Conservation (phyloP, 164 flowering plant genomes). For the Vitis cinerea region DNA sequence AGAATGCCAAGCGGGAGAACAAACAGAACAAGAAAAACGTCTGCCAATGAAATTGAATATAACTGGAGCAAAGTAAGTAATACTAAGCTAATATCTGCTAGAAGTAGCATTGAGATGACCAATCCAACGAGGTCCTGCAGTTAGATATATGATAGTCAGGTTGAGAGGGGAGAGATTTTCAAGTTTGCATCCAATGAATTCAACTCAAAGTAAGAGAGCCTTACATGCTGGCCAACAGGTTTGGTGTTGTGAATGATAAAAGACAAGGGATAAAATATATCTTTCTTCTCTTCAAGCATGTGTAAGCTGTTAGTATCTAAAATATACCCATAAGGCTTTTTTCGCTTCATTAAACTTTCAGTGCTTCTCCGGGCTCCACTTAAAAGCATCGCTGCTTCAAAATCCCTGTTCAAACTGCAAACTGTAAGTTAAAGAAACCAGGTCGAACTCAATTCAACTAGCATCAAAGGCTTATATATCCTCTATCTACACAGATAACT, state of each 20-base stretch:
- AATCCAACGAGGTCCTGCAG: slow-evolving; percentile 98
- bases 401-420: slow-evolving; percentile 34
- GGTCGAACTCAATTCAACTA: neutral
- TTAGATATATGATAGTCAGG: neutral
- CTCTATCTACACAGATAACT: no score
- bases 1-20: slow-evolving; percentile 87
- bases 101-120: slow-evolving; percentile 80
- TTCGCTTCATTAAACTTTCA: slow-evolving; percentile 39
- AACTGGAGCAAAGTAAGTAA: slow-evolving; percentile 90
- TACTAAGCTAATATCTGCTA: slow-evolving; percentile 98
- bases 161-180: neutral
- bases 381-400: slow-evolving; percentile 27
- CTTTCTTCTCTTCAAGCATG: slow-evolving; percentile 70
- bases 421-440: slow-evolving; percentile 2
- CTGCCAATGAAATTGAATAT: slow-evolving; percentile 77
- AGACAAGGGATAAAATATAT: slow-evolving; percentile 64
- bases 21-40: slow-evolving; percentile 68
- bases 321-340: slow-evolving; percentile 50
- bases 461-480: neutral
- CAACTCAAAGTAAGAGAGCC: slow-evolving; percentile 7
- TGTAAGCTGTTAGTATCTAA: slow-evolving; percentile 58
- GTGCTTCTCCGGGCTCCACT: slow-evolving; percentile 14
- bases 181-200: neutral
- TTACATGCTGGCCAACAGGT: slow-evolving; percentile 98
- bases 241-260: slow-evolving; percentile 79